These are phyloP conservation scores for Teratosphaeria destructans DNA, from an alignment of 2,329 filamentous ascomycete genomes.

Conservation along the genomic window DNA sequence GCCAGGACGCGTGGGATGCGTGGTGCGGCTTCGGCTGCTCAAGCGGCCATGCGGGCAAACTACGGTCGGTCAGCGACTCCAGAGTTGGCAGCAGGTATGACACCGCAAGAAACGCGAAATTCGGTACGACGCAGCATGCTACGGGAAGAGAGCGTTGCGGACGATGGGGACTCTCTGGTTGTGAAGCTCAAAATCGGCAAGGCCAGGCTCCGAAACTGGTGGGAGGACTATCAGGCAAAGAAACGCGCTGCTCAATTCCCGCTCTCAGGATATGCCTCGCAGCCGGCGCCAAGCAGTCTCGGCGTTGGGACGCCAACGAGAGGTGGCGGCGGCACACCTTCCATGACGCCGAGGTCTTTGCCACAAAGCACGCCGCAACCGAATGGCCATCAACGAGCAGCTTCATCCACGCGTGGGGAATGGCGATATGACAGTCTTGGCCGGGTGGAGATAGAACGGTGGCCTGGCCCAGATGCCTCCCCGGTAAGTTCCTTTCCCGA, in stretches of 20 bases:
- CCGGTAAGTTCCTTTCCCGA: constrained; percentile 44
- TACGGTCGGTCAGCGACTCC: constrained; percentile 70
- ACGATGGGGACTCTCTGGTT: constrained; percentile 55
- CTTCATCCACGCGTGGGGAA: constrained; percentile 7
- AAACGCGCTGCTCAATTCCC: constrained; percentile 23
- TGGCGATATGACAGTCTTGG: constrained; percentile 35
- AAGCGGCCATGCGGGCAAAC: constrained; percentile 66
- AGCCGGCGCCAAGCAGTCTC: constrained; percentile 11
- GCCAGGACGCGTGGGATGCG: constrained; percentile 80
- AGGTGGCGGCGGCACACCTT: constrained; percentile 14
- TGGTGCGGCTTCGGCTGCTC: constrained; percentile 75
- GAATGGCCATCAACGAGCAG: constrained; percentile 16
- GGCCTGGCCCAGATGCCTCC: constrained; percentile 48
- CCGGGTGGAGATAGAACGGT: constrained; percentile 55
- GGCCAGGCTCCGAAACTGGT: constrained; percentile 58
- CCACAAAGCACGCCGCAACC: constrained; percentile 20
- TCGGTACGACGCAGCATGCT: constrained; percentile 50
- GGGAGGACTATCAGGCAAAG: constrained; percentile 31
- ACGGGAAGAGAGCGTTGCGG: constrained; percentile 69
- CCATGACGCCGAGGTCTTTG: constrained; percentile 16
- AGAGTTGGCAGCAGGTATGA: constrained; percentile 66
- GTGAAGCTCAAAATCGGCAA: constrained; percentile 66
- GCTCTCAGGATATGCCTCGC: constrained; percentile 24
- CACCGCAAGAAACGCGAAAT: constrained; percentile 63
- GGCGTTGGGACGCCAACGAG: constrained; percentile 11